phyloP scores from a whole-genome alignment of 352 stramenopile genomes.

The Globisporangium paroecandrum region DNA sequence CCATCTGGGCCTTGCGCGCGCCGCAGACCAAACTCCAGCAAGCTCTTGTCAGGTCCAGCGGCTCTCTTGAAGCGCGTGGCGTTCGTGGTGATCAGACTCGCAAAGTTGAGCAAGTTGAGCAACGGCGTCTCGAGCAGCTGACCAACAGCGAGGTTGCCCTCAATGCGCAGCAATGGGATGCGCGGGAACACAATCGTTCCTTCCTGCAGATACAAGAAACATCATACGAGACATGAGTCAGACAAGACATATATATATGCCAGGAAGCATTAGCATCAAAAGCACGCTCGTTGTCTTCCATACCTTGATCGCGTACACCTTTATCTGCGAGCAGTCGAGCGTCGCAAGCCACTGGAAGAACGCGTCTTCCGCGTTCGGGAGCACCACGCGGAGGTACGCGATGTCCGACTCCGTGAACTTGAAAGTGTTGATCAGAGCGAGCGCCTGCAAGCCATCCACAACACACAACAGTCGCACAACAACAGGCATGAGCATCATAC shows the following conservation, averaged over 20 bases:
- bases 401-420: conserved; percentile 93
- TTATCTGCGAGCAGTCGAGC: conserved; percentile 92
- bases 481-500: background rate
- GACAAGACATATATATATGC: background rate
- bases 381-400: conserved; percentile 88
- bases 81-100: conserved; percentile 97
- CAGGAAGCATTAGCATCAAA: background rate
- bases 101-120: conserved; percentile 98
- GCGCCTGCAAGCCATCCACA: conserved; percentile 20
- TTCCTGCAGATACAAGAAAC: conserved; percentile 45
- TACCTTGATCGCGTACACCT: conserved; percentile 91
- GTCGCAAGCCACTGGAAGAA: conserved; percentile 96
- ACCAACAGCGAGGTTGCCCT: conserved; percentile 91
- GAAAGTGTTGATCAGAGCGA: conserved; percentile 93
- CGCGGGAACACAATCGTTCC: conserved; percentile 96
- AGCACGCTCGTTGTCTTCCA: background rate
- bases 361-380: conserved; percentile 86
- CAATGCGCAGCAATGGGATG: conserved; percentile 92
- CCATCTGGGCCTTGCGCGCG: conserved; percentile 96
- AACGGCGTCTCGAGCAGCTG: conserved; percentile 98
- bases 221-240: conserved; percentile 1
- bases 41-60: conserved; percentile 78
- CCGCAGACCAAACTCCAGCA: conserved; percentile 93
- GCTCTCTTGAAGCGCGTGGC: conserved; percentile 95
- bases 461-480: background rate